These are phyloP conservation scores for Solanum neorickii DNA, from an alignment of 257 asterid species.

Conservation along the genomic window DNA sequence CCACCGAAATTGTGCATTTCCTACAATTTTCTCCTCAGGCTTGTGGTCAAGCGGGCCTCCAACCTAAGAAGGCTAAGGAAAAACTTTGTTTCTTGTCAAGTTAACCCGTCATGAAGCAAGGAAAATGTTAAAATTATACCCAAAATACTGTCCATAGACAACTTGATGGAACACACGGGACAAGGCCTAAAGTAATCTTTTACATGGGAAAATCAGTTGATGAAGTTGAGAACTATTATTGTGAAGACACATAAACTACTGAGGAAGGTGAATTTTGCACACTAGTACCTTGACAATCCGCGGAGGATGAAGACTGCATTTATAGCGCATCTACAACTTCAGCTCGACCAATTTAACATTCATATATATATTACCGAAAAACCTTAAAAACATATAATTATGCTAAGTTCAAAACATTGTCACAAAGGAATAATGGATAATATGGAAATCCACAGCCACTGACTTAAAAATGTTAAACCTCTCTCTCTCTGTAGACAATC, in stretches of 20 bases:
- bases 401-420: not conserved
- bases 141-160: not conserved
- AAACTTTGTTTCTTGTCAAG: not conserved
- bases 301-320: not conserved
- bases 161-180: not conserved
- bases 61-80: conserved; percentile 72
- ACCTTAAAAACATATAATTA: not conserved
- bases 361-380: not conserved
- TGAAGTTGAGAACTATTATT: not conserved
- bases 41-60: conserved; percentile 62
- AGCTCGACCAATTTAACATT: not conserved
- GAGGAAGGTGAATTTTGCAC: not conserved
- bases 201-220: not conserved
- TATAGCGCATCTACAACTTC: not conserved
- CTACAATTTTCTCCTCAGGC: conserved; percentile 56
- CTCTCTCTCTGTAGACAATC: not conserved
- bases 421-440: not conserved
- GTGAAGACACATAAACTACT: not conserved
- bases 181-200: not conserved
- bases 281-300: not conserved
- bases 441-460: not conserved
- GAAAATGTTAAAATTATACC: not conserved
- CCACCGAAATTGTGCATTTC: conserved; percentile 91
- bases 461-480: not conserved
- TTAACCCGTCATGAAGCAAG: not conserved